phyloP scores from a whole-genome alignment of 1,284 basidiomycete species.

The Ganoderma lucidum region DNA sequence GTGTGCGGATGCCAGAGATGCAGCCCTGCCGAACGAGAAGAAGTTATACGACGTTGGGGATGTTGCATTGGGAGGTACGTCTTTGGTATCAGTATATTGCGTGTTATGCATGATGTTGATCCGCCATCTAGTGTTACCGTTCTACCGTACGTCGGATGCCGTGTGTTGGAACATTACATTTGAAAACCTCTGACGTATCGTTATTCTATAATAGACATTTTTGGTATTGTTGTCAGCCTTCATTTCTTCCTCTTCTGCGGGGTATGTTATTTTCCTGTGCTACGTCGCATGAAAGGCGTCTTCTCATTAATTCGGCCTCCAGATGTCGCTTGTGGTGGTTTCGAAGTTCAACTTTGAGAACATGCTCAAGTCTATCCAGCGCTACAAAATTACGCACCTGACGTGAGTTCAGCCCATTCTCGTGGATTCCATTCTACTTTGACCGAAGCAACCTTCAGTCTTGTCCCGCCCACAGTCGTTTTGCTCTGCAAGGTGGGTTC shows the following conservation, averaged over 20 bases:
- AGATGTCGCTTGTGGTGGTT: conserved; percentile 61
- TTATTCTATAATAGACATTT: conserved; percentile 60
- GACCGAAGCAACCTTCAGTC: conserved; percentile 43
- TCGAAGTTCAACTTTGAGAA: conserved; percentile 73
- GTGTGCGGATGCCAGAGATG: conserved; percentile 45
- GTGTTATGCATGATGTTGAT: not conserved
- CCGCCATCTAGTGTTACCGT: conserved; percentile 41
- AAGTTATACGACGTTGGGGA: conserved; percentile 61
- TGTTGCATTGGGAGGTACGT: conserved; percentile 49
- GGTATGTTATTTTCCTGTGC: conserved; percentile 44
- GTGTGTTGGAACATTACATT: not conserved
- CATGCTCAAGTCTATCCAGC: conserved; percentile 73
- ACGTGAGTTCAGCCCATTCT: conserved; percentile 48
- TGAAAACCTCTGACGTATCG: not conserved
- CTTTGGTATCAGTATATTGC: not conserved
- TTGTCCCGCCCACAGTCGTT: conserved; percentile 70
- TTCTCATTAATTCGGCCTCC: conserved; percentile 7
- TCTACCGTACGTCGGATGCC: conserved; percentile 42
- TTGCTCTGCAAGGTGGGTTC: conserved; percentile 59
- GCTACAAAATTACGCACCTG: conserved; percentile 68
- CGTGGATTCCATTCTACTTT: not conserved
- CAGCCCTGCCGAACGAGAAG: conserved; percentile 38
- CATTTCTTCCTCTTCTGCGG: conserved; percentile 63
- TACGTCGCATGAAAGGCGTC: not conserved
- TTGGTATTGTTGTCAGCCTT: conserved; percentile 70